Evolutionary conservation across 257 asterid genomes (phyloP), one percentile per base, ranked within the genome.

Genomic region (Scutellaria baicalensis): DNA sequence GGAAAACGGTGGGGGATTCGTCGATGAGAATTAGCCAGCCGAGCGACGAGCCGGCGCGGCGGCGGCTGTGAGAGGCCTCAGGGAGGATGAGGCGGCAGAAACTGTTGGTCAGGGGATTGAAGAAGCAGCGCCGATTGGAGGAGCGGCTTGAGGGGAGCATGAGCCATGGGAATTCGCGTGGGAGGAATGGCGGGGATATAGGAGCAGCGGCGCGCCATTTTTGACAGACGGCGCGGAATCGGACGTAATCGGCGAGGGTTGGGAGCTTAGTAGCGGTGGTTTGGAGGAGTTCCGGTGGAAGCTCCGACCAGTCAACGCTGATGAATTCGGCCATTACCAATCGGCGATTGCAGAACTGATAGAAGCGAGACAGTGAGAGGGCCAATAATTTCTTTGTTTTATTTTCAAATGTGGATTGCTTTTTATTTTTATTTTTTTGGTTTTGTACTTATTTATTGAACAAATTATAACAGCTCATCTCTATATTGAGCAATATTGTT

Each of bases 121-220:
- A 60, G 71, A 91, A 91, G 42, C 75, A 71, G n/a, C 88, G 88
- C 11, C 84, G 85, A 70, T 56, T 57, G 66, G 76, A 55, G 42
- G 83, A 62, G 62, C 73, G 74, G 84, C 71, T 67, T 7, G 75
- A 69, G 11, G 96, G 92, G 36, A 92, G 94, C 96, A 92, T 88
- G 10, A 92, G 86, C 98, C 96, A 92, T 3, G 98, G 98, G 75
- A 88, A 79, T 43, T 91, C 96, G 65, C 81, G 78, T 0, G 92
- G 97, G 71, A 88, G 85, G 75, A 84, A 80, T 62, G 66, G 81
- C 17, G 77, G 84, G 64, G 72, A 67, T 12, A 73, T 35, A 11
- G 80, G 81, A 47, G 91, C 79, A 7, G 95, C 80, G 69, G 83
- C 72, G 23, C 84, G 82, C 90, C 91, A 91, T 39, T 36, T 64